Percentiles rank a stretch among this genome's conserved stretches.
phyloP scores from a whole-genome alignment of 2,329 filamentous ascomycete species.

The Neophaeococcomyces aloes region DNA sequence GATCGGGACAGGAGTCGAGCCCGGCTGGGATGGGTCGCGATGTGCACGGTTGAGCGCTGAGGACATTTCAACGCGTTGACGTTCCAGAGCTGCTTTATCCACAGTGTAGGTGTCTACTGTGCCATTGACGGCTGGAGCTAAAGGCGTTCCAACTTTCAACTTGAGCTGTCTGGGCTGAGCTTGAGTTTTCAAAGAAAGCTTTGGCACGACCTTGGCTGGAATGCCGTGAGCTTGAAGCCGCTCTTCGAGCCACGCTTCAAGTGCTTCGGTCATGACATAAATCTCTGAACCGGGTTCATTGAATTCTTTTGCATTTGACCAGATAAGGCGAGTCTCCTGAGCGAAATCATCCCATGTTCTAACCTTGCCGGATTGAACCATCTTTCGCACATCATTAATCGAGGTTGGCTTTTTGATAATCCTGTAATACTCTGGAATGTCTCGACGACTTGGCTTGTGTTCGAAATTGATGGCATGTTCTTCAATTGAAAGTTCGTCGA shows the following conservation, averaged over 20 bases:
- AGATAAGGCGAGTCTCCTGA: constrained; percentile 67
- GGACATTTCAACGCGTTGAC: constrained; percentile 43
- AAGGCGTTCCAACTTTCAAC: constrained; percentile 60
- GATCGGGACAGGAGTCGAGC: constrained; percentile 16
- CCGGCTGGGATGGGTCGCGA: constrained; percentile 12
- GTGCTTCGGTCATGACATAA: constrained; percentile 61
- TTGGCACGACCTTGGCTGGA: constrained; percentile 62
- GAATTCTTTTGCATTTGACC: constrained; percentile 79
- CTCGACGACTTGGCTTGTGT: constrained; percentile 49
- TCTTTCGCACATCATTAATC: constrained; percentile 65
- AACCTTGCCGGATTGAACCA: constrained; percentile 62
- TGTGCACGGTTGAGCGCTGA: constrained; percentile 22
- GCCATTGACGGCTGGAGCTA: constrained; percentile 41
- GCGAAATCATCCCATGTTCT: constrained; percentile 76
- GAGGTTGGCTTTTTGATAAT: constrained; percentile 73
- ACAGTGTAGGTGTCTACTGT: constrained; percentile 31
- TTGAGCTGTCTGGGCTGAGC: constrained; percentile 45
- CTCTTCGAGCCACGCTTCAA: constrained; percentile 51
- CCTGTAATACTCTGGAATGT: constrained; percentile 62
- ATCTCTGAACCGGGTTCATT: constrained; percentile 89
- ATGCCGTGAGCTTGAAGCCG: constrained; percentile 58
- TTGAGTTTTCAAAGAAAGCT: constrained; percentile 45
- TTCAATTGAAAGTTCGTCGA: constrained; percentile 16
- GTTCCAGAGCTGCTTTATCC: constrained; percentile 44
- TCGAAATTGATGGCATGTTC: constrained; percentile 40